phyloP scores from a whole-genome alignment of 2,329 filamentous ascomycete genomes.

The Xylaria sp. region DNA sequence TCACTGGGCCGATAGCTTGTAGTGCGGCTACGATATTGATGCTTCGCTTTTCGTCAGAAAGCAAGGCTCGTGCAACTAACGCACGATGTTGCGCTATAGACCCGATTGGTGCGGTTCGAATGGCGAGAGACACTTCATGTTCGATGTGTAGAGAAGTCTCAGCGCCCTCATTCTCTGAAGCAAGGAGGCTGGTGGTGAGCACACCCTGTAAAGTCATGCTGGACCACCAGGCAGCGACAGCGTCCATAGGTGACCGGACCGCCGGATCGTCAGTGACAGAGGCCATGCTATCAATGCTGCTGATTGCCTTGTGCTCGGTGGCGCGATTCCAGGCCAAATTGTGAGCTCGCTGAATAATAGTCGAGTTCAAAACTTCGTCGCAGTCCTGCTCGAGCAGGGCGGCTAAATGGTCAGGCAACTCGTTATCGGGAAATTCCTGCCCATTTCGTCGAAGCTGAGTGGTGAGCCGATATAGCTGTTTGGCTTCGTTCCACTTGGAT shows the following conservation, averaged over 20 bases:
- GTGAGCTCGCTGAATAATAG: constrained; percentile 84
- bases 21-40: constrained; percentile 66
- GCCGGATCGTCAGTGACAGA: constrained; percentile 85
- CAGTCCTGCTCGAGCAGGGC: constrained; percentile 81
- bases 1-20: constrained; percentile 59
- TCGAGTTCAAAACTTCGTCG: constrained; percentile 81
- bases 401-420: constrained; percentile 79
- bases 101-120: constrained; percentile 78
- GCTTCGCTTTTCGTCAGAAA: constrained; percentile 64
- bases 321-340: constrained; percentile 89
- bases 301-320: constrained; percentile 72
- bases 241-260: constrained; percentile 87
- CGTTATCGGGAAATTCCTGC: constrained; percentile 65
- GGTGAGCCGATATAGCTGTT: constrained; percentile 66
- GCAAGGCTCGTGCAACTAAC: constrained; percentile 66
- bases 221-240: constrained; percentile 91
- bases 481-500: constrained; percentile 83
- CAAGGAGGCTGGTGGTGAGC: constrained; percentile 70
- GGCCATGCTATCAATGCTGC: constrained; percentile 78
- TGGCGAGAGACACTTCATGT: constrained; percentile 71
- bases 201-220: constrained; percentile 76
- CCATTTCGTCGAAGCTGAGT: constrained; percentile 55
- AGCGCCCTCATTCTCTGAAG: constrained; percentile 58
- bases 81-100: constrained; percentile 75
- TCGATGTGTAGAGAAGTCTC: constrained; percentile 50